Evolutionary conservation across 768 basidiomycete genomes (phyloP).

Genomic region (Trichaptum fuscoviolaceum): DNA sequence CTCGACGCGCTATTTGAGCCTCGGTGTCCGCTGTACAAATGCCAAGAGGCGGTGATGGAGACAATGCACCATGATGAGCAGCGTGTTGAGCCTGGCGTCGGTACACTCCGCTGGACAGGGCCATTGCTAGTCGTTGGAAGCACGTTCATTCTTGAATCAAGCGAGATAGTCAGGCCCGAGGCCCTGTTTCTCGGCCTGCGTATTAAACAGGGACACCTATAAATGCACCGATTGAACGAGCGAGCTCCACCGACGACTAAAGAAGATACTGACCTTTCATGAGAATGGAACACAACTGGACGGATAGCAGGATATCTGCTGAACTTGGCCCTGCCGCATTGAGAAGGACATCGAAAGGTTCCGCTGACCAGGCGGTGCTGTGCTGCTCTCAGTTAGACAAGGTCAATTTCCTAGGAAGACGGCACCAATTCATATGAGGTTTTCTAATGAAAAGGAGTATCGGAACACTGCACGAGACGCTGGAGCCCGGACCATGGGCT

Average conservation of each 20-base stretch:
- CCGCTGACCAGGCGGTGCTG: conserved; percentile 1
- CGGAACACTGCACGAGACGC: background rate
- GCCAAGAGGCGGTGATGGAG: background rate
- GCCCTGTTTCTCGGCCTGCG: background rate
- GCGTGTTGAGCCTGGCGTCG: background rate
- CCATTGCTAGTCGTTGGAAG: background rate
- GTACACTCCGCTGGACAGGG: background rate
- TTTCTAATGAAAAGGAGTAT: background rate
- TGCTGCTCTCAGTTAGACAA: conserved; percentile 1
- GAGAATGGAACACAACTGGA: background rate
- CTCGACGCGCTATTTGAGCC: background rate
- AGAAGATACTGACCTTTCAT: background rate
- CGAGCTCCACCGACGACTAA: background rate
- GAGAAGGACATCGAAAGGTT: background rate
- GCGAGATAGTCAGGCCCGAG: background rate
- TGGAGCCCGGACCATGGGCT: background rate
- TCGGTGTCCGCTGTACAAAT: background rate
- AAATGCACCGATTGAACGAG: background rate
- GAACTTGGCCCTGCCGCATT: background rate
- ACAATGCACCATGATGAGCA: background rate
- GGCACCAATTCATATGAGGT: background rate
- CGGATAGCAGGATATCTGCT: background rate
- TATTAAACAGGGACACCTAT: background rate
- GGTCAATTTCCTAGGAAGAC: background rate
- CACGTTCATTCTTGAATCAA: conserved; percentile 1